Percentiles rank a stretch among this genome's conserved stretches.
Evolutionary conservation across 2,329 filamentous ascomycete genomes (phyloP).

Genomic region (Lachnellula cervina): DNA sequence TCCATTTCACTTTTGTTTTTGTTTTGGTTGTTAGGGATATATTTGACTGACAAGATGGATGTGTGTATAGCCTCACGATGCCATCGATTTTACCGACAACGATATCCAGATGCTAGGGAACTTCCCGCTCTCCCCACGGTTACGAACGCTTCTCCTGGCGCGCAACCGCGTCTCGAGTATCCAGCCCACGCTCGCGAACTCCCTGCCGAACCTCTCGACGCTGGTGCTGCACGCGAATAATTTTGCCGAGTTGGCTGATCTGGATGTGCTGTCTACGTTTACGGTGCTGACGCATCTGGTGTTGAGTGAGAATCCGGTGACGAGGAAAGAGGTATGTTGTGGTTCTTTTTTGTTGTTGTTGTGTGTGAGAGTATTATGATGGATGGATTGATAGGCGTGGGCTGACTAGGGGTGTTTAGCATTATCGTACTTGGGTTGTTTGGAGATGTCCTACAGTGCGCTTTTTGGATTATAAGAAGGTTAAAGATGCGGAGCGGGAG

Average conservation of each 20-base stretch:
- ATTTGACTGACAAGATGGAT: conserved; percentile 5
- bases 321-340: conserved; percentile 76
- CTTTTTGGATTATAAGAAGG: conserved; percentile 89
- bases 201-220: conserved; percentile 75
- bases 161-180: conserved; percentile 84
- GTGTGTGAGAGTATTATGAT: background rate
- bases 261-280: conserved; percentile 73
- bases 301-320: conserved; percentile 81
- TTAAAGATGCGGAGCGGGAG: conserved; percentile 77
- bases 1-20: background rate
- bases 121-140: conserved; percentile 84
- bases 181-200: conserved; percentile 67
- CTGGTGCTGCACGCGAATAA: conserved; percentile 81
- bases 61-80: conserved; percentile 74
- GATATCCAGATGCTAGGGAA: conserved; percentile 86
- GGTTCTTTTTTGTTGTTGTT: background rate
- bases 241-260: conserved; percentile 75
- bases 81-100: conserved; percentile 98
- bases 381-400: conserved; percentile 7
- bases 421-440: conserved; percentile 89
- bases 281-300: conserved; percentile 71
- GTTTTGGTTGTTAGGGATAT: background rate
- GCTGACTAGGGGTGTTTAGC: conserved; percentile 42
- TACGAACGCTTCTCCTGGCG: conserved; percentile 82
- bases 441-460: conserved; percentile 81